Conservation (phyloP, 164 flowering plant genomes). For the Stephania cephalantha region DNA sequence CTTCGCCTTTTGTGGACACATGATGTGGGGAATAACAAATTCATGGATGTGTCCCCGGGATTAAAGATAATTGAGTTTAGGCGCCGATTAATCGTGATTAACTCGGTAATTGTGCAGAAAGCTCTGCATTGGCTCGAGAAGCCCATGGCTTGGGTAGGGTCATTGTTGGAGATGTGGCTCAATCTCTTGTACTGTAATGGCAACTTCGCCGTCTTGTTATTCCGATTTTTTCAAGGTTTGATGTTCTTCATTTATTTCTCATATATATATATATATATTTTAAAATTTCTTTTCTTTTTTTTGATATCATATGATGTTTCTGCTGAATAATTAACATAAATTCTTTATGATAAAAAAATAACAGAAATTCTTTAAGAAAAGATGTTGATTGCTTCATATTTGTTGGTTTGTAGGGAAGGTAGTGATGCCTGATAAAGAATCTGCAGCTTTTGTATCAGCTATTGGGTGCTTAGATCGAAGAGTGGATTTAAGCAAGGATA, state of each 20-base stretch:
- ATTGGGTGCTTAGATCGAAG: conserved; percentile 41
- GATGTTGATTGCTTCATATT: not conserved
- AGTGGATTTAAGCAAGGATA: conserved; percentile 31
- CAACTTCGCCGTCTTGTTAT: conserved; percentile 19
- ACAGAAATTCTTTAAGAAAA: no score
- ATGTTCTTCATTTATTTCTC: not conserved
- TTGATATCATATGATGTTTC: no score
- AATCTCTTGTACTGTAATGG: conserved; percentile 37
- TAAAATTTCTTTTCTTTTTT: no score
- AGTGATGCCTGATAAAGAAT: conserved; percentile 33
- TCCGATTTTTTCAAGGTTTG: conserved; percentile 36
- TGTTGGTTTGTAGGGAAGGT: conserved; percentile 31
- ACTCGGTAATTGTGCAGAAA: conserved; percentile 39
- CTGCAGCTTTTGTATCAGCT: conserved; percentile 32
- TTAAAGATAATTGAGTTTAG: not conserved
- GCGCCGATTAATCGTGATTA: conserved; percentile 42
- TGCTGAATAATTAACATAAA: no score
- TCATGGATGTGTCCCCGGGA: conserved; percentile 27
- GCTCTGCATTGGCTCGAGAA: conserved; percentile 13
- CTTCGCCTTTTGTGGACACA: conserved; percentile 23
- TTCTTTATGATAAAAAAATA: no score
- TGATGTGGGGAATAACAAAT: conserved; percentile 21
- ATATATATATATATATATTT: no score
- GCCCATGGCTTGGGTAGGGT: conserved; percentile 32
- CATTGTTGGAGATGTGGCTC: conserved; percentile 28